Conservation (phyloP, 345 rosid genomes). For the Citropsis articulata region DNA sequence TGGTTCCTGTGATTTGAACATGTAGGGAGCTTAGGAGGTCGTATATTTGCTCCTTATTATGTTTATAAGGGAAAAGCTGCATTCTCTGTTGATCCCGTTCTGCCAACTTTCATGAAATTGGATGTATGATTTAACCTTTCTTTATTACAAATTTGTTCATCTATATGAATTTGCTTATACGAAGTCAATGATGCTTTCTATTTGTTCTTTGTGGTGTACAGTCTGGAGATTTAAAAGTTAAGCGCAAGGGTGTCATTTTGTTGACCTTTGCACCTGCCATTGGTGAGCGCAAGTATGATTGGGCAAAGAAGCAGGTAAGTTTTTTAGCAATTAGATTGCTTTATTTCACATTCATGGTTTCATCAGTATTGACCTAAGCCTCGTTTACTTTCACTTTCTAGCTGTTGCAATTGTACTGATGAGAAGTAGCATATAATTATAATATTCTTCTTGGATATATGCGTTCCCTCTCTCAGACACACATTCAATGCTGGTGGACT, state of each 20-base stretch:
- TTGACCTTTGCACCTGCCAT: conserved; percentile 75
- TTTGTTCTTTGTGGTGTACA: conserved; percentile 15
- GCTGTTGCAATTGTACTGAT: background rate
- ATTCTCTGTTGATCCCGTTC: conserved; percentile 65
- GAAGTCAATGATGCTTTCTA: background rate
- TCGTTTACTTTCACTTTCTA: background rate
- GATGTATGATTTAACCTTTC: conserved; percentile 38
- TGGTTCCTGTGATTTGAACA: conserved; percentile 10
- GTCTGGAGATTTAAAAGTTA: conserved; percentile 60
- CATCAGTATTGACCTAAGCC: background rate
- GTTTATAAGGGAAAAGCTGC: conserved; percentile 92
- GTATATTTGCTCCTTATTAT: conserved; percentile 70
- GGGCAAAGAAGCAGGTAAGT: conserved; percentile 70
- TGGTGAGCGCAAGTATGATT: conserved; percentile 89
- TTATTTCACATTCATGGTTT: background rate
- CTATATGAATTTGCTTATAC: background rate
- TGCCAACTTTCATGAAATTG: conserved; percentile 57
- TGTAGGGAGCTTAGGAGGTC: conserved; percentile 33
- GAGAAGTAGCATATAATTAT: background rate
- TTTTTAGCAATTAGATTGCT: background rate
- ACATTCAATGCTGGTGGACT: background rate
- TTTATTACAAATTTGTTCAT: background rate
- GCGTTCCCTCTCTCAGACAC: background rate
- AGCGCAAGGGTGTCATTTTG: conserved; percentile 73
- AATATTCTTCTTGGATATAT: background rate